These are phyloP conservation scores for Exophiala mesophila DNA, from an alignment of 2,329 filamentous ascomycete species.

Conservation along the genomic window DNA sequence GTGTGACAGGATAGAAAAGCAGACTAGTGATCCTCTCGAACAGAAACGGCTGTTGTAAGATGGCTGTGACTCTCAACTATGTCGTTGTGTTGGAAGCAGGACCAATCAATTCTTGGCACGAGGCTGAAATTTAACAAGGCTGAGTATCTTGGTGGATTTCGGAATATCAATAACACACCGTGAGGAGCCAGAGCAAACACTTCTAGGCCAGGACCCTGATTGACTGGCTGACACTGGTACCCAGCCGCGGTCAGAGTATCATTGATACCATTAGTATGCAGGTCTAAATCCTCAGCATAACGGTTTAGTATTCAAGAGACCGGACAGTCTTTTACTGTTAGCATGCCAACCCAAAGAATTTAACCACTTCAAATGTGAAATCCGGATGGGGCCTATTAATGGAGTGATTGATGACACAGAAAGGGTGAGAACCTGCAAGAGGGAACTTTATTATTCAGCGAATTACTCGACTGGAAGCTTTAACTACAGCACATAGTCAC, in stretches of 20 bases:
- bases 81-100: not conserved
- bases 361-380: not conserved
- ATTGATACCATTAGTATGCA: not conserved
- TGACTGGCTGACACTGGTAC: not conserved
- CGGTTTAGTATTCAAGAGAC: not conserved
- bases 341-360: not conserved
- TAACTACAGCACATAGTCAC: not conserved
- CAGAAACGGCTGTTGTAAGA: too few species aligned
- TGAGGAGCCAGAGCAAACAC: not conserved
- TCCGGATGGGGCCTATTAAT: not conserved
- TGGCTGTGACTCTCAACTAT: too few species aligned
- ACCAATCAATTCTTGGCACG: not conserved
- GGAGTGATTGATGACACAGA: not conserved
- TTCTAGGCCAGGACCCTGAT: not conserved
- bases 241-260: not conserved
- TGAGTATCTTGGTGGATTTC: not conserved
- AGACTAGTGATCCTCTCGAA: too few species aligned
- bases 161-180: not conserved
- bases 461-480: not conserved
- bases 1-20: too few species aligned
- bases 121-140: not conserved
- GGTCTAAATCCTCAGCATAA: not conserved
- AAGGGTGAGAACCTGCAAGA: not conserved
- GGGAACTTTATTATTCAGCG: not conserved
- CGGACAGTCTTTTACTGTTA: not conserved